Percentiles rank a stretch among this genome's conserved stretches.
These are phyloP conservation scores for Leccinum arenicola DNA, from an alignment of 768 basidiomycete genomes.

Conservation along the genomic window DNA sequence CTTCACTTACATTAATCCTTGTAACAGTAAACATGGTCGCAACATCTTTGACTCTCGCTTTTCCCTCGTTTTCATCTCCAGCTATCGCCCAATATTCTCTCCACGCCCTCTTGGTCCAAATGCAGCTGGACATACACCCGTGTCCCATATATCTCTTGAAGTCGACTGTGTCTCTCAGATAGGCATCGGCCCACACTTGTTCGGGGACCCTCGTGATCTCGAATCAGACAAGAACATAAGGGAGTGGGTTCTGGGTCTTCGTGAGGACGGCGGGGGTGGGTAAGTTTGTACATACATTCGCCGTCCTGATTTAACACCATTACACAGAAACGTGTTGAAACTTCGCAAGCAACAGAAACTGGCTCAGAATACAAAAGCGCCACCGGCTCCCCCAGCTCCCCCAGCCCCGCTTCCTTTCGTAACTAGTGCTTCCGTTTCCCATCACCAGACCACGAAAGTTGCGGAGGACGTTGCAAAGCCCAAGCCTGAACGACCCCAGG, in stretches of 20 bases:
- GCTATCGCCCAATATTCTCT: constrained; percentile 50
- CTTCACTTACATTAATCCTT: constrained; percentile 4
- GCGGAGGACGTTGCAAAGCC: constrained; percentile 4
- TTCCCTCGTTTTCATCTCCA: constrained; percentile 45
- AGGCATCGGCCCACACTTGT: constrained; percentile 42
- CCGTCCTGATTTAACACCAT: neutral
- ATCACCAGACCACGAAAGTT: neutral
- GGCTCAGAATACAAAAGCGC: constrained; percentile 7
- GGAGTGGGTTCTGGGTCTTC: constrained; percentile 57
- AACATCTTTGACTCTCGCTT: constrained; percentile 46
- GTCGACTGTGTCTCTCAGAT: constrained; percentile 42
- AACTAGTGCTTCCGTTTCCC: neutral
- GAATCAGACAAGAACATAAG: constrained; percentile 29
- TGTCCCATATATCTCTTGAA: constrained; percentile 50
- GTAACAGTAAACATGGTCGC: constrained; percentile 24
- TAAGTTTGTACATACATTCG: constrained; percentile 33
- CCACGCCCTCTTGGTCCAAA: constrained; percentile 46
- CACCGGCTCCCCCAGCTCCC: neutral
- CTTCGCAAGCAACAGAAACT: constrained; percentile 37
- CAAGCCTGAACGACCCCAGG: constrained; percentile 6
- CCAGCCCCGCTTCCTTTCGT: constrained; percentile 8
- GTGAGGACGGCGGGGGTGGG: constrained; percentile 58
- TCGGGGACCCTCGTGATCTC: constrained; percentile 41
- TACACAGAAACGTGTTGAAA: constrained; percentile 44
- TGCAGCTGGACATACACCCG: constrained; percentile 38